phyloP scores from a whole-genome alignment of 768 basidiomycete genomes.

The Leccinum disarticulatum region DNA sequence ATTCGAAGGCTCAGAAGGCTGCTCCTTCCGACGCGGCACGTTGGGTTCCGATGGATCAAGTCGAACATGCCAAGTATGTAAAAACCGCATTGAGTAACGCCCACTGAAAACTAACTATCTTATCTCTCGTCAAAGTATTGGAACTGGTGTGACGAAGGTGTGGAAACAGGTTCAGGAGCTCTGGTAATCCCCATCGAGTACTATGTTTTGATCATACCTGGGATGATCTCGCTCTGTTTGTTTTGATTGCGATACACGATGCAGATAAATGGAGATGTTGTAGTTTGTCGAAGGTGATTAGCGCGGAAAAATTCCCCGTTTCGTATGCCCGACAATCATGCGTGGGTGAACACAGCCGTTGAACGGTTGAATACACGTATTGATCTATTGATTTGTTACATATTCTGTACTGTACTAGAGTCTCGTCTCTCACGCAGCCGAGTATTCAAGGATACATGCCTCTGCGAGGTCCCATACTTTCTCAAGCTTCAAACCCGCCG shows the following conservation, averaged over 20 bases:
- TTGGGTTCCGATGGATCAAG: conserved; percentile 58
- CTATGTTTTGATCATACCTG: neutral
- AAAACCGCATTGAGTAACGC: neutral
- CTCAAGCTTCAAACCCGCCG: conserved; percentile 30
- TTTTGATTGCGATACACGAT: conserved; percentile 1
- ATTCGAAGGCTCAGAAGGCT: conserved; percentile 9
- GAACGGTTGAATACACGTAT: neutral
- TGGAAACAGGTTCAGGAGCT: conserved; percentile 55
- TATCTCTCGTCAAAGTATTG: conserved; percentile 46
- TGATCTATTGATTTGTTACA: neutral
- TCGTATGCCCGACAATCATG: conserved; percentile 4
- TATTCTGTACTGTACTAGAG: neutral
- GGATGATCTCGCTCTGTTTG: neutral
- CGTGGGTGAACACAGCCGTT: conserved; percentile 21
- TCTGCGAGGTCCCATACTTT: conserved; percentile 34
- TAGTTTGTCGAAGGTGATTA: neutral
- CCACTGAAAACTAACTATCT: neutral
- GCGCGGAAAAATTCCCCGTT: neutral
- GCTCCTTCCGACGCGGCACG: conserved; percentile 25
- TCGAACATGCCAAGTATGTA: conserved; percentile 62
- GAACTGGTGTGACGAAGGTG: conserved; percentile 73
- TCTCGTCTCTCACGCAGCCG: conserved; percentile 15
- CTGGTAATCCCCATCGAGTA: conserved; percentile 15
- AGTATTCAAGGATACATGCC: conserved; percentile 27
- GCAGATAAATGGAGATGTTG: neutral